phyloP scores from a whole-genome alignment of 2,329 filamentous ascomycete genomes.

The Myriosclerotinia scirpicola region DNA sequence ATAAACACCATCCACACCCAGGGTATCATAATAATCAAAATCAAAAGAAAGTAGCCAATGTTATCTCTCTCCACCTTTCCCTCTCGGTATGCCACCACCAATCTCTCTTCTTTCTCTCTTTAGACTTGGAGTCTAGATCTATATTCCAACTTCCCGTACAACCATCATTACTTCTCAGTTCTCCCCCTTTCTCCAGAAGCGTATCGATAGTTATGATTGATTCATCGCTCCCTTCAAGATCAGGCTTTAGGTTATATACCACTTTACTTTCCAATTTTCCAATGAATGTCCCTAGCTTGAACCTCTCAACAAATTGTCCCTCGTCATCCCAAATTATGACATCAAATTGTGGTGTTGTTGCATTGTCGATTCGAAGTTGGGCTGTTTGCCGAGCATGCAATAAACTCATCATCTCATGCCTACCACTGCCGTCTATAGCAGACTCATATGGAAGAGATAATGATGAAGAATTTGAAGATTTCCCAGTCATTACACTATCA shows the following conservation, averaged over 20 bases:
- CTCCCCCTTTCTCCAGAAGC: conserved; percentile 44
- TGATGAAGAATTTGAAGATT: conserved; percentile 9
- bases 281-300: conserved; percentile 60
- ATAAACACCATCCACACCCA: conserved; percentile 9
- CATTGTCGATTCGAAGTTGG: conserved; percentile 62
- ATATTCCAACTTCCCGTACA: conserved; percentile 33
- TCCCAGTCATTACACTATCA: conserved; percentile 17
- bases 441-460: conserved; percentile 15
- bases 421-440: conserved; percentile 21
- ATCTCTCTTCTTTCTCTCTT: conserved; percentile 33
- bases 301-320: conserved; percentile 52
- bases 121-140: conserved; percentile 25
- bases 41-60: conserved; percentile 34
- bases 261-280: conserved; percentile 60
- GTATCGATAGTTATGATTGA: conserved; percentile 56
- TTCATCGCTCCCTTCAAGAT: conserved; percentile 53
- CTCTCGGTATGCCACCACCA: conserved; percentile 39
- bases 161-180: conserved; percentile 32
- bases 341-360: conserved; percentile 54
- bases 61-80: conserved; percentile 35
- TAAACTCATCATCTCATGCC: conserved; percentile 30
- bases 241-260: conserved; percentile 57
- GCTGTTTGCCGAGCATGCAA: conserved; percentile 60
- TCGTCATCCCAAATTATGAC: conserved; percentile 54
- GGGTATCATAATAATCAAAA: conserved; percentile 22